phyloP scores from a whole-genome alignment of 140 eudicot genomes.

The Flaveria floridana region DNA sequence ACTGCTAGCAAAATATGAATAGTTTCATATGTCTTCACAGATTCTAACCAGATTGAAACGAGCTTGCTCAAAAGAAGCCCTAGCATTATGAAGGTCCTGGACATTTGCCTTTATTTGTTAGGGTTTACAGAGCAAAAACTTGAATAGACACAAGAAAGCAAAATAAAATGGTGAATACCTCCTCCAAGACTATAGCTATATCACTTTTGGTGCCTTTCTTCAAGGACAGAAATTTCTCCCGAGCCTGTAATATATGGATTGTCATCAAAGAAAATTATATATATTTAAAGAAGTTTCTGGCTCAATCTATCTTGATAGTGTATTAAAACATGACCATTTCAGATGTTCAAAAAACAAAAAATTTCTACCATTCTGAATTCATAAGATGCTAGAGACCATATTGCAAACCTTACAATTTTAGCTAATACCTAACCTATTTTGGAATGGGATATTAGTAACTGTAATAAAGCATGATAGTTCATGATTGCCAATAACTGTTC shows the following conservation, averaged over 20 bases:
- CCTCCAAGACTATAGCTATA: constrained; percentile 70
- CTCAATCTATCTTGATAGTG: background rate
- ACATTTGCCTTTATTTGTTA: constrained; percentile 25
- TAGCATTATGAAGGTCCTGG: constrained; percentile 92
- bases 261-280: constrained; percentile 16
- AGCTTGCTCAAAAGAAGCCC: constrained; percentile 95
- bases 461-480: constrained; percentile 3
- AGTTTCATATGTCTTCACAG: constrained; percentile 13
- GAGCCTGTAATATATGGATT: constrained; percentile 57
- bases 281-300: background rate
- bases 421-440: constrained; percentile 9
- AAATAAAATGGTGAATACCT: constrained; percentile 49
- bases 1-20: constrained; percentile 19
- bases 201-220: constrained; percentile 89
- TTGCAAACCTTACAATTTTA: background rate
- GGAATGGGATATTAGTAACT: background rate
- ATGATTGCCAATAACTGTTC: constrained; percentile 12
- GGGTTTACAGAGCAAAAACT: constrained; percentile 1
- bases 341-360: background rate
- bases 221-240: constrained; percentile 81
- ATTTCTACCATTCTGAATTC: background rate
- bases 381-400: constrained; percentile 7
- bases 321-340: constrained; percentile 7
- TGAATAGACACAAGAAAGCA: background rate
- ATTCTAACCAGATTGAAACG: constrained; percentile 78